Evolutionary conservation across 495 filamentous ascomycete species (phyloP).

Genomic region (Penicillium simplicissimum): DNA sequence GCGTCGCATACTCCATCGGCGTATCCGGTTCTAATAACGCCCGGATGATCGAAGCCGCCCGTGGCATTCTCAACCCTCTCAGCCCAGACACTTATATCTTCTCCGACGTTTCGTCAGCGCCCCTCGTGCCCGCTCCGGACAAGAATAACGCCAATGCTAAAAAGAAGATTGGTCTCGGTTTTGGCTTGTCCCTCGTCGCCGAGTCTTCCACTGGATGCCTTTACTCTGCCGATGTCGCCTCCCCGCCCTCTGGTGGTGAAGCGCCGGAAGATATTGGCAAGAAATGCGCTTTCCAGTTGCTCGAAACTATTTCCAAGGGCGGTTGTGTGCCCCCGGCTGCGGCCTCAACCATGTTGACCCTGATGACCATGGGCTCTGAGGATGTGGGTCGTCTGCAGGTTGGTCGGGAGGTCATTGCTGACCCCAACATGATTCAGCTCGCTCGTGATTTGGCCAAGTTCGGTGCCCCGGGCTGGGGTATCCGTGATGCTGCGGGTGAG

Average conservation of each 20-base stretch:
- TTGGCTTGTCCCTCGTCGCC: conserved; percentile 85
- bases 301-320: conserved; percentile 78
- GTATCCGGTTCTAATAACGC: conserved; percentile 90
- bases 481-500: conserved; percentile 69
- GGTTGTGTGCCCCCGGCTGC: conserved; percentile 76
- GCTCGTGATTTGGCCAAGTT: conserved; percentile 83
- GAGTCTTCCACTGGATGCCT: conserved; percentile 84
- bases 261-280: conserved; percentile 88
- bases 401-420: conserved; percentile 72
- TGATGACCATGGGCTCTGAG: conserved; percentile 95
- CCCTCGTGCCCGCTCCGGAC: conserved; percentile 62
- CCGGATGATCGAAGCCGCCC: conserved; percentile 87
- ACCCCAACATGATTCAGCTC: conserved; percentile 73
- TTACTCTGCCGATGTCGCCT: conserved; percentile 84
- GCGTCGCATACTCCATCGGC: conserved; percentile 89
- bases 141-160: conserved; percentile 60
- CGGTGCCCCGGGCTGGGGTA: conserved; percentile 82
- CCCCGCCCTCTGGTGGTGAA: conserved; percentile 75
- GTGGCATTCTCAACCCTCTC: conserved; percentile 84
- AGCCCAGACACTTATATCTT: conserved; percentile 85
- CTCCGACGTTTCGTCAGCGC: conserved; percentile 72
- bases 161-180: conserved; percentile 78
- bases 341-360: conserved; percentile 67
- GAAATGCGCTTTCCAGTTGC: conserved; percentile 82
- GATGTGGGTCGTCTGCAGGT: conserved; percentile 66